Evolutionary conservation across 192 early-diverging fungal genomes (phyloP).

Genomic region (Linnemannia hyalina): DNA sequence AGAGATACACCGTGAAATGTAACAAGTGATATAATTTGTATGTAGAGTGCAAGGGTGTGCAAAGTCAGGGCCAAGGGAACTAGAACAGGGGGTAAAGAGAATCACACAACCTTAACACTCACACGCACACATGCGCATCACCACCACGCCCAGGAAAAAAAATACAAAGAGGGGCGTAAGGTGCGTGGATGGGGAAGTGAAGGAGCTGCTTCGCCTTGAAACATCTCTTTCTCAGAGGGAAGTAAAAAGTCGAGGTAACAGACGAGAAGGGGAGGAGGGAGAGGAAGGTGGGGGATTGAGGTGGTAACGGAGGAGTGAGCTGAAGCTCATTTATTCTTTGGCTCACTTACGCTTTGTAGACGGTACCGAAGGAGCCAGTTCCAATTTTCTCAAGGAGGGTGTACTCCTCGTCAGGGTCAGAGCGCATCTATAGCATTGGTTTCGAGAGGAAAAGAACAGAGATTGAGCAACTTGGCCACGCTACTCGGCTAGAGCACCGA

Average conservation of each 20-base stretch:
- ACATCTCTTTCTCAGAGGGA: background rate
- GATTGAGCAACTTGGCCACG: background rate
- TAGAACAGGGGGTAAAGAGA: conserved; percentile 8
- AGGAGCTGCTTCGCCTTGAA: background rate
- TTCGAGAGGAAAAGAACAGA: background rate
- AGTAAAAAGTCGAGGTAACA: background rate
- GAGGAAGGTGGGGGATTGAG: background rate
- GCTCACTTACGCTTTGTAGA: conserved; percentile 66
- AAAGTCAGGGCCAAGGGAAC: conserved; percentile 4
- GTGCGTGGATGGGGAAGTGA: background rate
- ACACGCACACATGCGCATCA: conserved; percentile 10
- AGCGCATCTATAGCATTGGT: conserved; percentile 38
- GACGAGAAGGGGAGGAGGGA: background rate
- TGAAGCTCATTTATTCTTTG: too few species aligned
- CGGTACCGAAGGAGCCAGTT: conserved; percentile 67
- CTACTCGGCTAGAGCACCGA: background rate
- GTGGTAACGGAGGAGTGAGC: background rate
- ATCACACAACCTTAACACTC: conserved; percentile 12
- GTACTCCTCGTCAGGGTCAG: conserved; percentile 60
- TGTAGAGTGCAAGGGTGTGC: background rate
- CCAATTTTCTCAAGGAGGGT: conserved; percentile 65
- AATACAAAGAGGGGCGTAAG: background rate
- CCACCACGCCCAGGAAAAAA: background rate
- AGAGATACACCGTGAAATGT: conserved; percentile 11
- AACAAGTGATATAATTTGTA: conserved; percentile 10